A percentile compares a stretch with the other conserved stretches of the same genome.
These are phyloP conservation scores for Elsinoe batatas DNA, from an alignment of 2,329 filamentous ascomycete genomes.

Conservation along the genomic window DNA sequence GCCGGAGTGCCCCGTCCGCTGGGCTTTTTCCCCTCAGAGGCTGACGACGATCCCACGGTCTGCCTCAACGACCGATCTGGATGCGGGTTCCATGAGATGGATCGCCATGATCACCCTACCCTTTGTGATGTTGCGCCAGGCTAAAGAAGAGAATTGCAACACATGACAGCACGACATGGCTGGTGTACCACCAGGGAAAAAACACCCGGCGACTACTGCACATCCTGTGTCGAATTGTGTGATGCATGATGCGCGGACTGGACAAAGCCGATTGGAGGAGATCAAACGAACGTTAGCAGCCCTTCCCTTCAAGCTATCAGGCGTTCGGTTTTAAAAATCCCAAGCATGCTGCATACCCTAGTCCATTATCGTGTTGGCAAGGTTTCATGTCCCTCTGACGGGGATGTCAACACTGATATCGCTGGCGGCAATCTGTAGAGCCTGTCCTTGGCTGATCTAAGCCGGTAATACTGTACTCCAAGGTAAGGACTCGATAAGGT, in stretches of 20 bases:
- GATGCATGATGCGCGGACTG: conserved; percentile 5
- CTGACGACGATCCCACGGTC: conserved; percentile 8
- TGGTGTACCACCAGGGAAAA: background rate
- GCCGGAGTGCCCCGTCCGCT: conserved; percentile 1
- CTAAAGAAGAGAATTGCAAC: background rate
- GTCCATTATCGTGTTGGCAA: conserved; percentile 10
- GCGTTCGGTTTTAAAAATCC: conserved; percentile 9
- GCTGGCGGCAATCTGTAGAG: background rate
- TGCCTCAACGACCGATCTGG: conserved; percentile 9
- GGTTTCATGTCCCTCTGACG: conserved; percentile 4
- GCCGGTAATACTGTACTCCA: background rate
- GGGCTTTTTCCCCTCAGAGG: conserved; percentile 5
- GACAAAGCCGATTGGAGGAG: conserved; percentile 11
- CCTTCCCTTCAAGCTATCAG: conserved; percentile 13
- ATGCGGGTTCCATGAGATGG: background rate
- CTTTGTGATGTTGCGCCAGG: background rate
- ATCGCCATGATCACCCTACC: conserved; percentile 6
- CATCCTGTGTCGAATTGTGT: conserved; percentile 11
- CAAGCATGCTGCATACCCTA: conserved; percentile 1
- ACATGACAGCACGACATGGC: conserved; percentile 2
- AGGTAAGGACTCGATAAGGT: conserved; percentile 11
- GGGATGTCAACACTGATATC: background rate
- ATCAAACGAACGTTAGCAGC: conserved; percentile 10
- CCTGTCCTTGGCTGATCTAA: background rate
- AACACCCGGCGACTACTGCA: background rate